Conservation (phyloP, 108 stramenopile species). For the Cylindrotheca fusiformis region DNA sequence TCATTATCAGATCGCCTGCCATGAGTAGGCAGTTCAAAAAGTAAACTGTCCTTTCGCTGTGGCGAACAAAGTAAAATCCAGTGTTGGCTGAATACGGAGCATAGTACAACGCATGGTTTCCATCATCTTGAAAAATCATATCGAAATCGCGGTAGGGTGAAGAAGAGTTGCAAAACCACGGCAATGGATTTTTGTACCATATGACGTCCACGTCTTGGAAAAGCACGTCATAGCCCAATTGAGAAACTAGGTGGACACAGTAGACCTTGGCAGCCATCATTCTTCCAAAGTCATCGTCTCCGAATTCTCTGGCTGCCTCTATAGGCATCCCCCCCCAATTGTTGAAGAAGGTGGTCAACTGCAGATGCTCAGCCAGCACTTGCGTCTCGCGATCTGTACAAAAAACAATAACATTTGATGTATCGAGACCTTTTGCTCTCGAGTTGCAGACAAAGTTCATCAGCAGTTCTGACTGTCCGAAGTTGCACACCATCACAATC, state of each 20-base stretch:
- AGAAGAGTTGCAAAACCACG: not conserved
- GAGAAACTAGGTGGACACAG: slow-evolving; percentile 66
- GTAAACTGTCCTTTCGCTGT: slow-evolving; percentile 50
- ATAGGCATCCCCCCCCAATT: slow-evolving; percentile 45
- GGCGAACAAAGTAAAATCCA: slow-evolving; percentile 46
- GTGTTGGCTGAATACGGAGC: slow-evolving; percentile 66
- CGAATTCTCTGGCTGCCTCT: slow-evolving; percentile 48
- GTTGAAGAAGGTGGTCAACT: slow-evolving; percentile 46
- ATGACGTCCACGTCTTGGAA: slow-evolving; percentile 84
- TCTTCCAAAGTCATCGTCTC: slow-evolving; percentile 54
- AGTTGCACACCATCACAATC: slow-evolving; percentile 60
- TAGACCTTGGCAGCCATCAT: slow-evolving; percentile 84
- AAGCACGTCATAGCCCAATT: slow-evolving; percentile 72
- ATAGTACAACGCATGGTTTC: slow-evolving; percentile 49
- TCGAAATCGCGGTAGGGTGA: slow-evolving; percentile 41
- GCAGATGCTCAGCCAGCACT: slow-evolving; percentile 47
- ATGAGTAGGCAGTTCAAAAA: slow-evolving; percentile 54
- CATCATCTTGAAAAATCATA: slow-evolving; percentile 87
- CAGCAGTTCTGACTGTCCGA: slow-evolving; percentile 62
- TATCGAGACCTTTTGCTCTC: slow-evolving; percentile 27
- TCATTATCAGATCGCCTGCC: slow-evolving; percentile 53
- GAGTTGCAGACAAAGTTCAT: slow-evolving; percentile 65
- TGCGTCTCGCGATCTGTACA: slow-evolving; percentile 58
- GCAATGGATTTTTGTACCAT: slow-evolving; percentile 67
- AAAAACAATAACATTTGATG: slow-evolving; percentile 54